Evolutionary conservation across 192 early-diverging fungal species (phyloP), one percentile per base, ranked within the genome.

Genomic region (Umbelopsis sp.): DNA sequence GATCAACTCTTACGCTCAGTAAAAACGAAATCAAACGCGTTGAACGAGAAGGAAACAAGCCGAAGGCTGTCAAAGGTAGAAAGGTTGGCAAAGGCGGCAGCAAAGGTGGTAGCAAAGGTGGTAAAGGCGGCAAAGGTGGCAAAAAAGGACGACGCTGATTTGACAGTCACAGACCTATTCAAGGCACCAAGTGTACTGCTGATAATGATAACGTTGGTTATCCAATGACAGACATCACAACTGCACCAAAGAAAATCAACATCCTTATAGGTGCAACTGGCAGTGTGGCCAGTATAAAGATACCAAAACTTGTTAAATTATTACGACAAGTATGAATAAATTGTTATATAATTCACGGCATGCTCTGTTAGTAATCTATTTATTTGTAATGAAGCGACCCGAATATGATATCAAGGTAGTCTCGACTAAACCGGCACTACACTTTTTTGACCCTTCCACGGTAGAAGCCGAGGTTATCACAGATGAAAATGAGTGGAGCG

Each of bases 401-500:
- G 71, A 81, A 8, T 78, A 93, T 25, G 85, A 94, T 58, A 80
- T 98, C 48, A 91, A 91, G 67, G 84, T 99, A 0, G 86, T 96
- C 2, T 76, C 93, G 3, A 97, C 95, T 3, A 72, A 78, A 45
- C 78, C 90, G n/a, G 88, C 97, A n/a, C 81, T 94, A 35, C 92
- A 94, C 69, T 99, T 99, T 73, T 94, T 95, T 77, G 81, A 93
- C 30, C 76, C 67, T 9, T 75, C 74, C 45, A 70, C 82, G n/a
- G 74, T 88, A 16, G 76, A 80, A 15, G 81, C 76, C 5, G 81
- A 88, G 15, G 82, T 89, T 3, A 81, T 92, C 46, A 93, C 90
- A 0, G 97, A 99, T 71, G 84, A 84, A 51, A 91, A 96, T 70
- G 97, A 99, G 75, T 98, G 96, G 96, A 80, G 69, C 64, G 88